These are phyloP conservation scores for Entamoeba dispar DNA, from an alignment of 208 protist genomes.

Conservation along the genomic window DNA sequence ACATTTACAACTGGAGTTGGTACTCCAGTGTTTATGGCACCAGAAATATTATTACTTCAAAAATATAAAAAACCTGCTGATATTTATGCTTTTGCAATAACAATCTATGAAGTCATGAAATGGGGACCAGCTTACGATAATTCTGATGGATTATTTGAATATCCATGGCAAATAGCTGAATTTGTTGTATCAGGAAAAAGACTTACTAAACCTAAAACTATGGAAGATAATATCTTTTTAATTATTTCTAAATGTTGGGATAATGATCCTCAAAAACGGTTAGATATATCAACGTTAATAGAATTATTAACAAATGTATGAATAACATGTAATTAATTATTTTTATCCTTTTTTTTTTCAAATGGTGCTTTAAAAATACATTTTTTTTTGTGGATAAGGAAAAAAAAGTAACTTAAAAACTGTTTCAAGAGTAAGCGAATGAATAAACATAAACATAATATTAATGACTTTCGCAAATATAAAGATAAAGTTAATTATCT, in stretches of 20 bases:
- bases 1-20: neutral
- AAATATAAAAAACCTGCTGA: neutral
- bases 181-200: neutral
- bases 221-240: neutral
- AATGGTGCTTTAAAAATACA: too few relatives aligned
- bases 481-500: neutral
- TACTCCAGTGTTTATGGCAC: neutral
- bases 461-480: neutral
- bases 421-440: too few relatives aligned
- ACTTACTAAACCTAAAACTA: neutral
- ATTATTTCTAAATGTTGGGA: neutral
- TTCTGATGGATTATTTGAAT: neutral
- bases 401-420: too few relatives aligned
- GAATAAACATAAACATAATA: neutral
- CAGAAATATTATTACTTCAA: neutral
- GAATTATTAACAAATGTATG: neutral
- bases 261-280: neutral
- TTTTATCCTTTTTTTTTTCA: too few relatives aligned
- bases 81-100: neutral
- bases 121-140: neutral
- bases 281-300: neutral
- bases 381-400: too few relatives aligned
- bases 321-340: neutral
- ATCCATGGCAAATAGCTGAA: neutral
- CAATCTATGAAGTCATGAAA: neutral